Evolutionary conservation across 768 basidiomycete genomes (phyloP).

Genomic region (Cystobasidium tubakii): DNA sequence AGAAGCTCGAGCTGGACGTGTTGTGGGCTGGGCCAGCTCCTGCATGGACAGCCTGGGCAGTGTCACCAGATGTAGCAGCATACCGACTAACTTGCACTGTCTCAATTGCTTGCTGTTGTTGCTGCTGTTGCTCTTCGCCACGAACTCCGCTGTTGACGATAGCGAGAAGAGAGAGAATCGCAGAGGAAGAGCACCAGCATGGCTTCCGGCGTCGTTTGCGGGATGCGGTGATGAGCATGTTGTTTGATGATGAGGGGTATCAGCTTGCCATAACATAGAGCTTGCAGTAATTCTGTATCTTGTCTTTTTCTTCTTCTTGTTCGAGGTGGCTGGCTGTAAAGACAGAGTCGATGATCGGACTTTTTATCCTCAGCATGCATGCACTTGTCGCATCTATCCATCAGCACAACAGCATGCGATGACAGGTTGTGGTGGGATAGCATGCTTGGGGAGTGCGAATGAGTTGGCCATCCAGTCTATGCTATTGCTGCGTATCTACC

Average conservation of each 20-base stretch:
- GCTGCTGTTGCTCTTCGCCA: slow-evolving; percentile 1
- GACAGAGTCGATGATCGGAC: neutral
- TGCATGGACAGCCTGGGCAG: slow-evolving; percentile 45
- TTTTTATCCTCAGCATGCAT: neutral
- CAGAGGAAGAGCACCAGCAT: neutral
- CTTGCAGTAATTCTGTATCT: neutral
- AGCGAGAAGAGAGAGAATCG: neutral
- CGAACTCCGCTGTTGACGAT: neutral
- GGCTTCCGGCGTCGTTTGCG: slow-evolving; percentile 7
- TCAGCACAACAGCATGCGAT: no score
- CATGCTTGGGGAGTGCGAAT: no score
- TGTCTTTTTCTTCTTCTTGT: neutral
- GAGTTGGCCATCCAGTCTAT: no score
- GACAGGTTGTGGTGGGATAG: no score
- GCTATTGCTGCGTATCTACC: no score
- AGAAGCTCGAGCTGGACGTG: neutral
- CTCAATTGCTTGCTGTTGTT: slow-evolving; percentile 12
- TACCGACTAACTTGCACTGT: neutral
- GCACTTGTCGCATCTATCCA: neutral
- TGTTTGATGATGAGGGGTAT: neutral
- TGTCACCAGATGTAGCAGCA: neutral
- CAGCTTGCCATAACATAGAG: neutral
- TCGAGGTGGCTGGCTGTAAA: neutral
- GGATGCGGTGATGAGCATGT: neutral
- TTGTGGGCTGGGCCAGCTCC: slow-evolving; percentile 46